phyloP scores from a whole-genome alignment of 2,329 filamentous ascomycete species.

The Botrytis squamosa region DNA sequence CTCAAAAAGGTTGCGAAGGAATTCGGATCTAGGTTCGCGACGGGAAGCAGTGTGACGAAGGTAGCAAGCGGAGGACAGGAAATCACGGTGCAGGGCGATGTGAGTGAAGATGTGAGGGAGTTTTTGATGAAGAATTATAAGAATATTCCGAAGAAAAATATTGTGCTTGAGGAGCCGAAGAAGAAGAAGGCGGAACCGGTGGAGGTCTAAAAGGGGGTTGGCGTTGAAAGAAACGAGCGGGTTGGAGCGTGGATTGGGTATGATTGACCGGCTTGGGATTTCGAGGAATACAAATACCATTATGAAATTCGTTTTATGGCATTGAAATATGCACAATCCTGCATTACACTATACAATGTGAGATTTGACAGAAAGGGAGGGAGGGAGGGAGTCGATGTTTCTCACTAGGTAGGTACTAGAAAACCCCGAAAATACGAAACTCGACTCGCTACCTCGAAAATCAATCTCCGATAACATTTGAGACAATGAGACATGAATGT shows the following conservation, averaged over 20 bases:
- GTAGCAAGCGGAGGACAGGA: constrained; percentile 83
- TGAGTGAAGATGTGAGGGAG: constrained; percentile 91
- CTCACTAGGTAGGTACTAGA: not conserved
- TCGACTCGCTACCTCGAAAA: not conserved
- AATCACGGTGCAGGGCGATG: constrained; percentile 96
- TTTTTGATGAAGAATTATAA: constrained; percentile 87
- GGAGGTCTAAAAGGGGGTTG: not conserved
- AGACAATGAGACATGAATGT: not conserved
- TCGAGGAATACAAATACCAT: not conserved
- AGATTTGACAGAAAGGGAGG: not conserved
- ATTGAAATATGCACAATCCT: not conserved
- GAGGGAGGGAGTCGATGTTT: not conserved
- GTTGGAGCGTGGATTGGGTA: not conserved
- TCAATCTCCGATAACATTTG: not conserved
- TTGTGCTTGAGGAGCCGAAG: constrained; percentile 94
- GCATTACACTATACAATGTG: not conserved
- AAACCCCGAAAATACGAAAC: not conserved
- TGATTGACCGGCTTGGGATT: not conserved
- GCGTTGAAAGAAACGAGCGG: not conserved
- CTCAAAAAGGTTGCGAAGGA: constrained; percentile 97
- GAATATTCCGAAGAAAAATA: constrained; percentile 90
- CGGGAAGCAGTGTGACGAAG: constrained; percentile 89
- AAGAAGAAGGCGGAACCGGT: constrained; percentile 71
- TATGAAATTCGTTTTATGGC: not conserved
- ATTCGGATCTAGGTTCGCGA: constrained; percentile 97